Base-by-base conservation (phyloP, 371 early-diverging fungal species). In the Actinomucor elegans region DNA sequence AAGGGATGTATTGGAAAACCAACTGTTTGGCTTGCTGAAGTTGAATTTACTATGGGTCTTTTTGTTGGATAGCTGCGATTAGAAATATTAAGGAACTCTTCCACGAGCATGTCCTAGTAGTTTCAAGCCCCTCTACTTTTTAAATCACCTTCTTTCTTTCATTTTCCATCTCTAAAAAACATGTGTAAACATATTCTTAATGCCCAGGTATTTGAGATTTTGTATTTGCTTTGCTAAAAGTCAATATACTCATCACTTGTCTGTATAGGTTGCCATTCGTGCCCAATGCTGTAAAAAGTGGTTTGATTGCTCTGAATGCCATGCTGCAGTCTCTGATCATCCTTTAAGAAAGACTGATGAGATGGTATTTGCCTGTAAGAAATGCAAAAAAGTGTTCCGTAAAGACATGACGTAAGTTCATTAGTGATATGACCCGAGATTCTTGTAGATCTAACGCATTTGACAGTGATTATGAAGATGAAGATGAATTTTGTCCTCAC, bases 281-380 rank as follows among this genome's bases (percentile, higher is more conserved):
- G 92, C 96, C 5, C 88, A 88, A 21, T 98, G 98, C 79, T 97
- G 97, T 76, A 88, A 89, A 68, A 82, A 80, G 51, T 98, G 98
- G 97, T 98, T 92, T 64, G 98, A 98, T 74, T 98, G 98, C 61
- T 80, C 97, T 4, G 91, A 96, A 64, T 98, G 98, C 71, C 97
- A 97, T 64, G 86, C 79, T n/a, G 97, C 93, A 48, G 69, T 61
- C 1, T 61, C 87, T 5, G 88, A 91, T 70, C 97, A 96, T 74
- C 73, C 73, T 21, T 71, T 97, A 18, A 69, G 81, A 55, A 93
- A 90, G 64, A 83, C 92, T 5, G 72, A 74, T 46, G 98, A 98
- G 68, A 92, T 98, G 93, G 86, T 93, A 1, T 94, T 98, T 77
- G 93, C 93, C 5, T 98, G 98, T 74, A 98, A 98, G 70, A 97